phyloP scores from a whole-genome alignment of 495 filamentous ascomycete genomes.

The Rhypophila decipiens region DNA sequence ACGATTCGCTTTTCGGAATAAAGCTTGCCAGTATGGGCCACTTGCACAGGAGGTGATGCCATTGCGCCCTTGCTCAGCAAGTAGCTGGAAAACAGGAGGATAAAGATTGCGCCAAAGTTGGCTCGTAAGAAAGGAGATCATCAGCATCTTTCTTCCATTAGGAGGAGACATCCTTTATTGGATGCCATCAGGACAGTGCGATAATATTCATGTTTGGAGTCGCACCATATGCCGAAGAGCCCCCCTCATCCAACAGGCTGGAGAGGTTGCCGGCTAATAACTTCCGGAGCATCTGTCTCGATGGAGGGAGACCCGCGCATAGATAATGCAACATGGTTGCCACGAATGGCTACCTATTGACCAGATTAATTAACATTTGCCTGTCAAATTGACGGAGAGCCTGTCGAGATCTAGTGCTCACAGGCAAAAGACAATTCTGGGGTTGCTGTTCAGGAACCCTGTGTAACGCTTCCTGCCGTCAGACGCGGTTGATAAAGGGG shows the following conservation, averaged over 20 bases:
- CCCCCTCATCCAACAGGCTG: not conserved
- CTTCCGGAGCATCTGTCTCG: not conserved
- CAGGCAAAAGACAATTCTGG: too few relatives aligned
- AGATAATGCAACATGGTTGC: not conserved
- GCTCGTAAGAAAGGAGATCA: not conserved
- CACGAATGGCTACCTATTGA: too few relatives aligned
- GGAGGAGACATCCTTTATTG: not conserved
- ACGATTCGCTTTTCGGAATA: slow-evolving; percentile 23
- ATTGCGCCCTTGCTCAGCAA: not conserved
- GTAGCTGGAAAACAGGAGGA: not conserved
- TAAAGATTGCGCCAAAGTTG: too few relatives aligned
- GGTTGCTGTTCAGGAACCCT: too few relatives aligned
- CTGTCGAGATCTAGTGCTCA: too few relatives aligned
- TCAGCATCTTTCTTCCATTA: not conserved
- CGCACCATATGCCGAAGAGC: not conserved
- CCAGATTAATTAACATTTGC: too few relatives aligned
- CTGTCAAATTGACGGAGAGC: too few relatives aligned
- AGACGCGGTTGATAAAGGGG: too few relatives aligned
- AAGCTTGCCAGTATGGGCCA: slow-evolving; percentile 1
- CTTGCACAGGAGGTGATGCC: not conserved
- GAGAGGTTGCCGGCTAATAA: not conserved
- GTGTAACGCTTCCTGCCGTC: too few relatives aligned
- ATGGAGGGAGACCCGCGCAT: not conserved
- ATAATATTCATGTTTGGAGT: not conserved
- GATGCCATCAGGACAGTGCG: not conserved